Base-by-base conservation (phyloP, 768 basidiomycete genomes). In the Phanerodontia chrysosporium region DNA sequence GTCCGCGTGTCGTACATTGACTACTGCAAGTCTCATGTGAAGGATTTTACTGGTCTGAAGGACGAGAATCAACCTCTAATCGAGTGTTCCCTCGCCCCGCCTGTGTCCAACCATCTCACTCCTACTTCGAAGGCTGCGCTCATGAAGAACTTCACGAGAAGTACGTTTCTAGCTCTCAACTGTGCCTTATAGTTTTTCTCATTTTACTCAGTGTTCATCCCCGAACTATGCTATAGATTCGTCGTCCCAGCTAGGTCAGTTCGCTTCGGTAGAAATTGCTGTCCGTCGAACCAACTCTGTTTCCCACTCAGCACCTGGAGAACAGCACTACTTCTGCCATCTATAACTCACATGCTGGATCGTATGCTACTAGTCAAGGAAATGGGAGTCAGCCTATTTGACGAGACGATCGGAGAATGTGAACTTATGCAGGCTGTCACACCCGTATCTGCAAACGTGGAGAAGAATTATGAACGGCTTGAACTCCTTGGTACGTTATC, bases 401-500 rank as follows among this genome's bases (percentile, higher is more conserved):
- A 81, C 61, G 75, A 84, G 68, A 70, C 76, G n/a, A 79, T 95
- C 45, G 71, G 77, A 16, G 87, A 89, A 65, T 72, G 79, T 28
- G 75, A 83, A 24, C 74, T 95, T 42, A 79, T 84, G 49, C 75
- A 78, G 39, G 90, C 93, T 10, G 75, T 92, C 42, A 85, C 84
- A 61, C 75, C 90, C 0, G 87, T 89, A 8, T 84, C 89, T 9
- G 84, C 84, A 32, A 81, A 82, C 29, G 77, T 82, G 49, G 90
- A 89, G 63, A 78, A 79, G 59, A 81, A 95, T 73, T 95, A 95
- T 70, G 90, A 95, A 72, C 84, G 92, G 35, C 73, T 93, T 48
- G 93, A 94, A 69, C 77, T 93, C 51, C 79, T 94, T 16, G 92
- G 91, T 92, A 65, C 59, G 75, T 53, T 57, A 30, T n/a, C 21